Percentiles rank a stretch among this genome's conserved stretches.
Conservation (phyloP, 805 yeast genomes). For the Yarrowia sp. region DNA sequence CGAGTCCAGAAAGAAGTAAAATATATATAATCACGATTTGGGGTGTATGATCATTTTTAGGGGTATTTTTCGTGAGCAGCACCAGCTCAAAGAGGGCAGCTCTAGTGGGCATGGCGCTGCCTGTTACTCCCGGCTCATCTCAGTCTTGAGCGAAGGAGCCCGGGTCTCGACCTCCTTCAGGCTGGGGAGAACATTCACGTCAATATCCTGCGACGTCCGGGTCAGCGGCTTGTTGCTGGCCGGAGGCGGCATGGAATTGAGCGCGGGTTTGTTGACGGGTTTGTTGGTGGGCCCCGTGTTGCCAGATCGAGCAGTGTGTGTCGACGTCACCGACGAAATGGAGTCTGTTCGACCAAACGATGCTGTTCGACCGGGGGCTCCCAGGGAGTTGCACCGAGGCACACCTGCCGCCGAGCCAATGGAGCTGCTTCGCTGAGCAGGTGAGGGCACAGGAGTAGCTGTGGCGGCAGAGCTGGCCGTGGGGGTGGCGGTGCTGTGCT, state of each 20-base stretch:
- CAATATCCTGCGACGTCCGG: slow-evolving; percentile 37
- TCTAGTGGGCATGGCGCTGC: background rate
- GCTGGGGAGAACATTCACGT: slow-evolving; percentile 32
- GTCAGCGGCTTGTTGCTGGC: slow-evolving; percentile 37
- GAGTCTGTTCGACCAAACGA: slow-evolving; percentile 35
- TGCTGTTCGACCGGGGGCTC: slow-evolving; percentile 32
- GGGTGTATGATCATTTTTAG: slow-evolving; percentile 7
- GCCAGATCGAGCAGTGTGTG: slow-evolving; percentile 27
- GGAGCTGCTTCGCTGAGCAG: slow-evolving; percentile 33
- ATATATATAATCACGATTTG: slow-evolving; percentile 20
- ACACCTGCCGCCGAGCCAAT: slow-evolving; percentile 31
- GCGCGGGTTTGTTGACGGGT: slow-evolving; percentile 3
- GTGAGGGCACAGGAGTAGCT: slow-evolving; percentile 2
- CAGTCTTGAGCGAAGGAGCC: slow-evolving; percentile 23
- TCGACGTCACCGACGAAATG: slow-evolving; percentile 30
- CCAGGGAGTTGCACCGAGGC: slow-evolving; percentile 37
- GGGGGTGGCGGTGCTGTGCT: slow-evolving; percentile 27
- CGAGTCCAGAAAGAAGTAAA: slow-evolving; percentile 30
- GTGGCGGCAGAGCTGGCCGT: background rate
- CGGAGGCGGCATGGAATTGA: slow-evolving; percentile 33
- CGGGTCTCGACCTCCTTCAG: slow-evolving; percentile 35
- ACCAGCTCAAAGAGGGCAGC: background rate
- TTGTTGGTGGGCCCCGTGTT: slow-evolving; percentile 6
- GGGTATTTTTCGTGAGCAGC: background rate
- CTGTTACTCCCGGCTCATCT: slow-evolving; percentile 22